Conservation (phyloP, 163 green algal species). For the Prototheca wickerhamii region DNA sequence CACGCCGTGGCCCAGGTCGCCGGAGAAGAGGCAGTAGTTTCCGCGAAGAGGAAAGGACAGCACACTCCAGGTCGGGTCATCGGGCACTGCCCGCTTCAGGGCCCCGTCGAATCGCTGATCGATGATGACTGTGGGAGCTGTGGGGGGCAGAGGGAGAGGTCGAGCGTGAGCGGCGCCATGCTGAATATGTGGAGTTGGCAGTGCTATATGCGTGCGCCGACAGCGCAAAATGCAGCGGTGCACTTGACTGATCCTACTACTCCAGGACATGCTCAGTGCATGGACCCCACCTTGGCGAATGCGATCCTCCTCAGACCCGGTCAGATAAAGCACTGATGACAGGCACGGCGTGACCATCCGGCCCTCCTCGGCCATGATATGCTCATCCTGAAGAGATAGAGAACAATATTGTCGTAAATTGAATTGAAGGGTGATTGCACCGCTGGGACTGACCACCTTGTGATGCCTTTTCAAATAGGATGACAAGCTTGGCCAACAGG, state of each 20-base stretch:
- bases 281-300: background rate
- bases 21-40: constrained; percentile 51
- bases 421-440: background rate
- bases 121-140: constrained; percentile 48
- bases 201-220: too few species aligned
- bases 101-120: constrained; percentile 42
- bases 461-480: background rate
- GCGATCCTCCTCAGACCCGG: background rate
- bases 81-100: constrained; percentile 15
- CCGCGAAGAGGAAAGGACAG: constrained; percentile 34
- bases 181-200: too few species aligned
- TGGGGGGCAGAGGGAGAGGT: background rate
- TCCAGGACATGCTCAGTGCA: background rate
- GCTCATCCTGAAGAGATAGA: constrained; percentile 8
- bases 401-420: background rate
- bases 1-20: constrained; percentile 49
- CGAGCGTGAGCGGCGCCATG: too few species aligned
- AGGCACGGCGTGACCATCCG: constrained; percentile 11
- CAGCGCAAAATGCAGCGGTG: too few species aligned
- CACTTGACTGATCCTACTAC: too few species aligned
- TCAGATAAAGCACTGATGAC: constrained; percentile 20
- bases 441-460: background rate
- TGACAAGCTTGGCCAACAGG: too few species aligned
- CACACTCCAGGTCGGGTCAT: constrained; percentile 21
- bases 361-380: constrained; percentile 8